Conservation (phyloP, 2,329 filamentous ascomycete genomes). For the Septoria petroselini region DNA sequence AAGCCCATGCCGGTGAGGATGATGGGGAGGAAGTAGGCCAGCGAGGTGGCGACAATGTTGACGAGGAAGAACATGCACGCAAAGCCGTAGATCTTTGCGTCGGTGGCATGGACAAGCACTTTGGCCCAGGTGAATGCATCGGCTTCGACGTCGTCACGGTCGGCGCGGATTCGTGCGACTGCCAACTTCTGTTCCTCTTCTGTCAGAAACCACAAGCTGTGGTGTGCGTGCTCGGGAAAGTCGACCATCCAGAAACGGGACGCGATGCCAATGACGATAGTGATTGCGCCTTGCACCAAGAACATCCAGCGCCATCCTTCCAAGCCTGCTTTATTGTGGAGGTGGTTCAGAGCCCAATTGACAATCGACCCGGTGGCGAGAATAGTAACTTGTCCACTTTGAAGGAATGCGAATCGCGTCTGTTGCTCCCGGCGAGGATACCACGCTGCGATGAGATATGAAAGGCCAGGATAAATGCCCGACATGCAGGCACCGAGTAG, state of each 20-base stretch:
- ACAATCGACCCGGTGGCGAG: constrained; percentile 65
- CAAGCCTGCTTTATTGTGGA: constrained; percentile 56
- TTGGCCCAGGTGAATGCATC: constrained; percentile 57
- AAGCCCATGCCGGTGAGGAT: constrained; percentile 43
- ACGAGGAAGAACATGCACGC: constrained; percentile 63
- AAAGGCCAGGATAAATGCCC: constrained; percentile 53
- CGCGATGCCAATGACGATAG: constrained; percentile 54
- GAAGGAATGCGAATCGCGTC: constrained; percentile 62
- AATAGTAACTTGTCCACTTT: constrained; percentile 62
- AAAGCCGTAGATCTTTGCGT: constrained; percentile 64
- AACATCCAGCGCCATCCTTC: constrained; percentile 69
- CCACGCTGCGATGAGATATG: constrained; percentile 55
- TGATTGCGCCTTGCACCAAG: constrained; percentile 62
- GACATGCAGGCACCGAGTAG: constrained; percentile 63
- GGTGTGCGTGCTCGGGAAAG: constrained; percentile 61
- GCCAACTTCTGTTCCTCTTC: constrained; percentile 56
- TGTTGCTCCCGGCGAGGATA: constrained; percentile 65
- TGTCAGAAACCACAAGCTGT: constrained; percentile 58
- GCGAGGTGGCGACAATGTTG: constrained; percentile 63
- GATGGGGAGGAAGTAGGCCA: constrained; percentile 63
- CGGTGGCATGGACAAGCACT: constrained; percentile 56
- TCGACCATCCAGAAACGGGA: constrained; percentile 71
- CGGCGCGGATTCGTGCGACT: constrained; percentile 56
- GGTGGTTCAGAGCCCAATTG: constrained; percentile 65
- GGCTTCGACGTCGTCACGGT: constrained; percentile 58